Conservation (phyloP, 495 filamentous ascomycete genomes). For the Achaetomiella virescens region DNA sequence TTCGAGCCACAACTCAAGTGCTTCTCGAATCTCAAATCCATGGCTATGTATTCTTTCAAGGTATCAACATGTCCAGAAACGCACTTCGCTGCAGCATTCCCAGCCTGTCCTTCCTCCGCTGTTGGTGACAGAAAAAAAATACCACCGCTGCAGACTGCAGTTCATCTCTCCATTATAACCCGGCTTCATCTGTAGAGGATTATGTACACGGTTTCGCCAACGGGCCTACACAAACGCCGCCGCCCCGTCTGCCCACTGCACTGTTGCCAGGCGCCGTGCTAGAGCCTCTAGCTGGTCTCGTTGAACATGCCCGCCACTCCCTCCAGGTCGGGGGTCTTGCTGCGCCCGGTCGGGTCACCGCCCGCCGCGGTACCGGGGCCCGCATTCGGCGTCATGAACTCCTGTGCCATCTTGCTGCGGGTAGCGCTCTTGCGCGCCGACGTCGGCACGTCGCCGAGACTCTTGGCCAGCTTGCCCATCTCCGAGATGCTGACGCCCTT, state of each 20-base stretch:
- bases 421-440: slow-evolving; percentile 28
- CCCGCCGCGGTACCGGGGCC: background rate
- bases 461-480: slow-evolving; percentile 70
- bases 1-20: no score
- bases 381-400: slow-evolving; percentile 43
- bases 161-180: no score
- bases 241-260: background rate
- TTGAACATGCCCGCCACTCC: slow-evolving; percentile 41
- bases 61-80: no score
- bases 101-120: no score
- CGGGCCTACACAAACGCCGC: background rate
- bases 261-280: background rate
- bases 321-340: slow-evolving; percentile 35
- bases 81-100: no score
- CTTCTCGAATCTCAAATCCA: no score
- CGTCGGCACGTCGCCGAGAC: slow-evolving; percentile 17
- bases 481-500: slow-evolving; percentile 88
- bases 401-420: slow-evolving; percentile 51
- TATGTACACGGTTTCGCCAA: no score
- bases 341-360: slow-evolving; percentile 10
- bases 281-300: slow-evolving; percentile 16
- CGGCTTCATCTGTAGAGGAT: no score
- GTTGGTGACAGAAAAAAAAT: no score
- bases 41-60: no score
- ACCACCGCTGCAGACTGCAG: no score